Conservation (phyloP, 2,329 filamentous ascomycete genomes). For the Arthrobotrys megalospora region DNA sequence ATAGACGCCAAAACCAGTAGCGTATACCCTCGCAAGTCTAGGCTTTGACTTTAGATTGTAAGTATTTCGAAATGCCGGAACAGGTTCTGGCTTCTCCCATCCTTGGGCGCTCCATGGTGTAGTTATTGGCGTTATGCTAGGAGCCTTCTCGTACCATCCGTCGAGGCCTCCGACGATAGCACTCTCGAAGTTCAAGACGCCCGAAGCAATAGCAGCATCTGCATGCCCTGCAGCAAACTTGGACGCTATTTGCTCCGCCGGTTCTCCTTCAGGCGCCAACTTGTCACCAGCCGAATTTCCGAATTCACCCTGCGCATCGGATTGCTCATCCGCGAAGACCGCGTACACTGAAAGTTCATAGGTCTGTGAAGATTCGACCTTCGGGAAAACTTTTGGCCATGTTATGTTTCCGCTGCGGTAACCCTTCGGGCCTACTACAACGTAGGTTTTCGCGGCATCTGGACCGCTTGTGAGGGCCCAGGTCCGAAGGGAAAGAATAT, state of each 20-base stretch:
- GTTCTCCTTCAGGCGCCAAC: constrained; percentile 5
- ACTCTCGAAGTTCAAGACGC: constrained; percentile 33
- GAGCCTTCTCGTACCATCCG: constrained; percentile 35
- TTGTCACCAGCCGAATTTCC: constrained; percentile 16
- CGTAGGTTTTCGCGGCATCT: background rate
- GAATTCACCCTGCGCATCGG: constrained; percentile 1
- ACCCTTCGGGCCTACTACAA: constrained; percentile 31
- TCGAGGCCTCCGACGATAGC: constrained; percentile 44
- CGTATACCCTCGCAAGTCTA: constrained; percentile 35
- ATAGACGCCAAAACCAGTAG: constrained; percentile 51
- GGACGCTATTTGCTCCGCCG: constrained; percentile 3
- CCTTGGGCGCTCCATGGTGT: constrained; percentile 43
- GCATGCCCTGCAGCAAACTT: constrained; percentile 6
- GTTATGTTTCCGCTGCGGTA: constrained; percentile 39
- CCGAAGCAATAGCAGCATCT: constrained; percentile 16
- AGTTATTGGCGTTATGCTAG: constrained; percentile 35
- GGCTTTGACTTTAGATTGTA: constrained; percentile 37
- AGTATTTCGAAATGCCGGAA: constrained; percentile 40
- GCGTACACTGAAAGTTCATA: constrained; percentile 38
- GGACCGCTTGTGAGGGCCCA: constrained; percentile 9
- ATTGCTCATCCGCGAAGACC: constrained; percentile 9
- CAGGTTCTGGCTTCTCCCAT: constrained; percentile 44
- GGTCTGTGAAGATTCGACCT: constrained; percentile 19
- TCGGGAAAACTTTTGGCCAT: constrained; percentile 46
- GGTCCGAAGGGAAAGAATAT: constrained; percentile 39